Base-by-base conservation (phyloP, 768 basidiomycete species). In the Nidularia pulvinata region DNA sequence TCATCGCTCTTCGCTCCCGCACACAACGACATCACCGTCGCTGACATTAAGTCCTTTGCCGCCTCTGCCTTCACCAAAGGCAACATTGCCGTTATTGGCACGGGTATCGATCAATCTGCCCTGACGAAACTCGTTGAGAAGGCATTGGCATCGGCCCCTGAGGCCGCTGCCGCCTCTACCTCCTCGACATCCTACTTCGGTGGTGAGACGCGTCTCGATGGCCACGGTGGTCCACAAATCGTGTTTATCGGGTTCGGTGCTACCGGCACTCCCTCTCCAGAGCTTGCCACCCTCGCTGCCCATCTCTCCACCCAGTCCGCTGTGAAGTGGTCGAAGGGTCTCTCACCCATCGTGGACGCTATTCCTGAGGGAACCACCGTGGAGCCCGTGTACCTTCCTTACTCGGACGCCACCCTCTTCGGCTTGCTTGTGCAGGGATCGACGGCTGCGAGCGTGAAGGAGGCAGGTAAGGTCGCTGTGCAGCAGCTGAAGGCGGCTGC, bases 351-450 rank as follows among this genome's bases (percentile, higher is more conserved):
- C 56, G 73, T 89, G 7, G 70, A 82, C 50, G 71, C 74, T 49
- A 66, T 88, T 19, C 85, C 86, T n/a, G 63, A 66, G 53, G 80
- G 82, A 43, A 76, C 88, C 1, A 80, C 80, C 25, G 89, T 89
- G 52, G 80, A 88, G 66, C 70, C 88, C 9, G 84, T 97, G 50
- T 83, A 91, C 64, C 77, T 95, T 10, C 87, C 90, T 11, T 98
- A 98, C 75, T 92, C 94, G 13, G 96, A 98, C 65, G 95, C 94
- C 3, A 78, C 89, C 6, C 79, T 99, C 49, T 85, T 96, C 55
- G 95, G 95, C 54, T 71, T 97, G 53, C 70, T 93, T 50, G 75
- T 98, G 35, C 85, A 91, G 65, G 93, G 85, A 5, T 67, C 76
- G 36, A 88, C 86, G 22, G 66, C 79, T 1, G 76, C 78, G 44